phyloP scores from a whole-genome alignment of 2,329 filamentous ascomycete species.

The Trichoderma sp. region DNA sequence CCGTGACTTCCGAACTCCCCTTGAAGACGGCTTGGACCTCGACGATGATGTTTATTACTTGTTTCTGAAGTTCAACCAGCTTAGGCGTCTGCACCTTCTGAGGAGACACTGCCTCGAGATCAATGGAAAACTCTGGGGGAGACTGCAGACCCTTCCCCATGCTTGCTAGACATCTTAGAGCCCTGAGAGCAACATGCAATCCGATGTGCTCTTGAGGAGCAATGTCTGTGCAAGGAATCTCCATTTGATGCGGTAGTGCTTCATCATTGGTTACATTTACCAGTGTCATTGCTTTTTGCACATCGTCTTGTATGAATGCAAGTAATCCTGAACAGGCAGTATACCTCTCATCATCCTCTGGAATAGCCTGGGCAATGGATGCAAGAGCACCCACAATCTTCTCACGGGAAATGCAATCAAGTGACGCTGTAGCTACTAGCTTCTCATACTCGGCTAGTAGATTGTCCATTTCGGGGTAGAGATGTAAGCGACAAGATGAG shows the following conservation, averaged over 20 bases:
- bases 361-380: constrained; percentile 69
- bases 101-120: constrained; percentile 55
- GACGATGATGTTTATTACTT: constrained; percentile 46
- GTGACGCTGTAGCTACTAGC: constrained; percentile 50
- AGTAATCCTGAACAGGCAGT: constrained; percentile 57
- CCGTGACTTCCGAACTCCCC: constrained; percentile 63
- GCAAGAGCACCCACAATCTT: constrained; percentile 71
- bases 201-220: constrained; percentile 41
- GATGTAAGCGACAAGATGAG: constrained; percentile 66
- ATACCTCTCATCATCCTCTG: constrained; percentile 53
- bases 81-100: not conserved
- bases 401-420: constrained; percentile 69
- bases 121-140: constrained; percentile 62
- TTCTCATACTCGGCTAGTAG: constrained; percentile 70
- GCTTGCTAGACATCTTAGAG: constrained; percentile 64
- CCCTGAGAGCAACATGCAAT: constrained; percentile 49
- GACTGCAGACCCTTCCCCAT: constrained; percentile 72
- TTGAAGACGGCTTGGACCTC: constrained; percentile 52
- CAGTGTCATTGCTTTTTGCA: constrained; percentile 26
- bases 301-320: constrained; percentile 59
- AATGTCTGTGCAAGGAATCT: constrained; percentile 30
- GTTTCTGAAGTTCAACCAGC: constrained; percentile 40
- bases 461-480: constrained; percentile 63
- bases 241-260: not conserved
- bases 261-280: constrained; percentile 16